These are phyloP conservation scores for Ascoidea asiatica DNA, from an alignment of 805 yeast species.

Conservation along the genomic window DNA sequence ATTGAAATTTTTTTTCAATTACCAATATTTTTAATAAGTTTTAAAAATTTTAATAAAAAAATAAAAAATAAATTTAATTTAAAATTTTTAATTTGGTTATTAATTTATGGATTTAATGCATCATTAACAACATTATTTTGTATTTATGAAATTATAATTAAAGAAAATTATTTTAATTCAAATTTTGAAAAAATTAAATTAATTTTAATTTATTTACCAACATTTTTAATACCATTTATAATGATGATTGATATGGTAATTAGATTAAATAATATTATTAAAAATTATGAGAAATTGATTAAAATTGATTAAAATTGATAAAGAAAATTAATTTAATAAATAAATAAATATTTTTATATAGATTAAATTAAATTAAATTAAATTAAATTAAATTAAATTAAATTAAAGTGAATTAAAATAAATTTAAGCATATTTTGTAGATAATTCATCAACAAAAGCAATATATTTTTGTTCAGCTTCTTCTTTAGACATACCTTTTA, in stretches of 20 bases:
- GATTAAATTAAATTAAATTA: no score
- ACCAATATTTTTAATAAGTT: constrained; percentile 55
- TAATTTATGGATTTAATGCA: constrained; percentile 75
- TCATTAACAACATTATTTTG: constrained; percentile 68
- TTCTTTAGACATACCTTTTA: constrained; percentile 74
- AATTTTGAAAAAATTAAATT: constrained; percentile 24
- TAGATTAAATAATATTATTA: neutral
- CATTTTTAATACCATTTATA: constrained; percentile 46
- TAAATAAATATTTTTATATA: no score
- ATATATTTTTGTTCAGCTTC: constrained; percentile 84
- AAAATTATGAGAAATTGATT: neutral
- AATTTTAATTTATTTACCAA: constrained; percentile 51
- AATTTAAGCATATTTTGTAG: constrained; percentile 31
- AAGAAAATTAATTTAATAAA: no score
- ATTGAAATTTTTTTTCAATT: constrained; percentile 66
- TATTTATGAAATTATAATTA: constrained; percentile 29
- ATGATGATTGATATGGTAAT: constrained; percentile 33
- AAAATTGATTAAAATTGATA: no score
- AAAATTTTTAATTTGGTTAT: constrained; percentile 26
- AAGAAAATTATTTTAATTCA: constrained; percentile 2
- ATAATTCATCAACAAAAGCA: constrained; percentile 49
- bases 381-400: no score
- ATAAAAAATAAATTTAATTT: constrained; percentile 4
- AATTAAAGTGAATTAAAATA: no score
- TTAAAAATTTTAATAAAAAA: constrained; percentile 15